Percentiles rank a stretch among this genome's conserved stretches.
Conservation (phyloP, 305 asterid genomes). For the Andrographis paniculata region DNA sequence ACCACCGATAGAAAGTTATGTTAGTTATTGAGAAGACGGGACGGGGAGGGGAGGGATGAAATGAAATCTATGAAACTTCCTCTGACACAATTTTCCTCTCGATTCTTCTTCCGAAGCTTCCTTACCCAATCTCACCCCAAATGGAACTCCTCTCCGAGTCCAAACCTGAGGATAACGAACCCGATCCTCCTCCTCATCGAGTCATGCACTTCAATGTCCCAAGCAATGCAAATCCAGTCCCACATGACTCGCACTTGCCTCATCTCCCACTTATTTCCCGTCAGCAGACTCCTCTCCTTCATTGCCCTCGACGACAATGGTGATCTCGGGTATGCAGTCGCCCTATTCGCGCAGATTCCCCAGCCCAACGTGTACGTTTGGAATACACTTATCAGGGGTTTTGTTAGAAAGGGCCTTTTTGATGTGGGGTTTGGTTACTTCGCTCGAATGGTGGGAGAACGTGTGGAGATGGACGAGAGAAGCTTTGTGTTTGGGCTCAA, state of each 20-base stretch:
- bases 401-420: slow-evolving; percentile 27
- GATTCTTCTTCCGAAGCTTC: slow-evolving; percentile 8
- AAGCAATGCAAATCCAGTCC: slow-evolving; percentile 63
- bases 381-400: slow-evolving; percentile 63
- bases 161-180: slow-evolving; percentile 38
- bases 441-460: slow-evolving; percentile 34
- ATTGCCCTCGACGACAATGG: slow-evolving; percentile 50
- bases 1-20: no score
- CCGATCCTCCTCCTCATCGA: slow-evolving; percentile 65
- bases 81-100: not conserved
- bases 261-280: slow-evolving; percentile 27
- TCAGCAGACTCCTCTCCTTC: slow-evolving; percentile 40
- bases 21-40: no score
- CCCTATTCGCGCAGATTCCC: slow-evolving; percentile 38
- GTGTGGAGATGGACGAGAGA: slow-evolving; percentile 32
- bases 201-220: slow-evolving; percentile 58
- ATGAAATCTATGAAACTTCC: not conserved
- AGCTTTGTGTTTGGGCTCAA: slow-evolving; percentile 37
- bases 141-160: slow-evolving; percentile 49
- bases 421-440: slow-evolving; percentile 37
- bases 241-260: slow-evolving; percentile 59
- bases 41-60: not conserved
- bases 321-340: slow-evolving; percentile 30
- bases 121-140: slow-evolving; percentile 21
- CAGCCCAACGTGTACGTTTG: slow-evolving; percentile 58